These are phyloP conservation scores for Crucibulum laeve DNA, from an alignment of 768 basidiomycete species.

Conservation along the genomic window DNA sequence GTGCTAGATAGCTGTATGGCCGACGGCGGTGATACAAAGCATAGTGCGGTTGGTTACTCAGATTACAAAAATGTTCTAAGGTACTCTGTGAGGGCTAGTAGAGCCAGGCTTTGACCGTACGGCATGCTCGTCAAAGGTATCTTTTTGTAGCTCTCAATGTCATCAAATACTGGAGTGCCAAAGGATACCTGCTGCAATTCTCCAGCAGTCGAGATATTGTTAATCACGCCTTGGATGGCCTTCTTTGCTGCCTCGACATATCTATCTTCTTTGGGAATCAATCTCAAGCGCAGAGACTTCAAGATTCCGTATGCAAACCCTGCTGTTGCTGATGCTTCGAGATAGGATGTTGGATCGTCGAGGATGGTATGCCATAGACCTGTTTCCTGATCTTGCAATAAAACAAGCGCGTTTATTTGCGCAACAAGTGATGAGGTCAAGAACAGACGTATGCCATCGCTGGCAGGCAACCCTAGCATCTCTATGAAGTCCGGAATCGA, in stretches of 20 bases:
- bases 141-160: constrained; percentile 42
- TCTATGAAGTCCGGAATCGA: constrained; percentile 47
- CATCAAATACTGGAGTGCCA: constrained; percentile 48
- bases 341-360: constrained; percentile 44
- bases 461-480: constrained; percentile 30
- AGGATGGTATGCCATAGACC: constrained; percentile 55
- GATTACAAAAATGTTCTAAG: constrained; percentile 33
- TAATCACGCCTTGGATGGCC: constrained; percentile 37
- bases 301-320: constrained; percentile 46
- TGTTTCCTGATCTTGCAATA: constrained; percentile 35
- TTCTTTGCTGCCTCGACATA: constrained; percentile 32
- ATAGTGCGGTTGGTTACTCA: too few species aligned
- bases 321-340: constrained; percentile 45
- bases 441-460: constrained; percentile 38
- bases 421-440: constrained; percentile 34
- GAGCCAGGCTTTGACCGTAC: constrained; percentile 50
- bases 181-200: constrained; percentile 46
- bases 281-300: constrained; percentile 35
- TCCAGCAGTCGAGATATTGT: constrained; percentile 39
- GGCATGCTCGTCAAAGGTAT: constrained; percentile 56
- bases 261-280: constrained; percentile 34
- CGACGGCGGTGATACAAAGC: too few species aligned
- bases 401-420: constrained; percentile 45
- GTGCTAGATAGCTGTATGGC: not conserved
- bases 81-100: constrained; percentile 45